Conservation (phyloP, 2,329 filamentous ascomycete species). For the Arthrinium puccinioides region DNA sequence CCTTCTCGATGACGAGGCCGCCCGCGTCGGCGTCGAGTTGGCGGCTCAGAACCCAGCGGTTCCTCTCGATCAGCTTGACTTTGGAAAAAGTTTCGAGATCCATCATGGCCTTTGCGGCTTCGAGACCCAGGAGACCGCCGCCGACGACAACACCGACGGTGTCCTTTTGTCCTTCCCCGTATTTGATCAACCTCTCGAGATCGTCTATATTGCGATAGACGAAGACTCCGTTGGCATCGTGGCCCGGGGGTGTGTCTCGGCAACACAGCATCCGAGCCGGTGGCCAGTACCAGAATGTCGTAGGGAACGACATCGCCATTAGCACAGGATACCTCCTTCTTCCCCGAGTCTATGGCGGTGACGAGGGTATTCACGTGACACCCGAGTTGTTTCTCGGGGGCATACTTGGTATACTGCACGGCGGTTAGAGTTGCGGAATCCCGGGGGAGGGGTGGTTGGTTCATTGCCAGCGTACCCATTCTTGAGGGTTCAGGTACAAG, state of each 20-base stretch:
- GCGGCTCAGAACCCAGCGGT: constrained; percentile 73
- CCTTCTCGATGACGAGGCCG: constrained; percentile 73
- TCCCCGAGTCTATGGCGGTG: constrained; percentile 54
- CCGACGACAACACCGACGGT: constrained; percentile 72
- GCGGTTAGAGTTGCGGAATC: constrained; percentile 1
- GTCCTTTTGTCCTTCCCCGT: constrained; percentile 58
- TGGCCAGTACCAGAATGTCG: constrained; percentile 76
- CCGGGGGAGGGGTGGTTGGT: too few relatives aligned
- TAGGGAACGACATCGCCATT: constrained; percentile 65
- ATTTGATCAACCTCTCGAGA: constrained; percentile 68
- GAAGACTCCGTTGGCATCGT: constrained; percentile 77
- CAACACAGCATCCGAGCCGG: constrained; percentile 76
- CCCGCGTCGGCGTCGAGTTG: constrained; percentile 81
- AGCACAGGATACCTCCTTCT: constrained; percentile 63
- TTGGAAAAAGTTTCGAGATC: constrained; percentile 68
- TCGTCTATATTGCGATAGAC: constrained; percentile 85
- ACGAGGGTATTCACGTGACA: constrained; percentile 72
- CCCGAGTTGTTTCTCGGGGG: constrained; percentile 59
- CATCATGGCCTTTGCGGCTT: constrained; percentile 89
- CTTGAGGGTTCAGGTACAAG: constrained; percentile 76
- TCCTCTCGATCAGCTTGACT: constrained; percentile 75
- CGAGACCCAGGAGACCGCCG: constrained; percentile 76
- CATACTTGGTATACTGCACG: constrained; percentile 52
- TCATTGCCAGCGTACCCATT: constrained; percentile 58
- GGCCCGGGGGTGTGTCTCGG: constrained; percentile 62